Base-by-base conservation (phyloP, 306 rosid genomes). In the Purshia tridentata region DNA sequence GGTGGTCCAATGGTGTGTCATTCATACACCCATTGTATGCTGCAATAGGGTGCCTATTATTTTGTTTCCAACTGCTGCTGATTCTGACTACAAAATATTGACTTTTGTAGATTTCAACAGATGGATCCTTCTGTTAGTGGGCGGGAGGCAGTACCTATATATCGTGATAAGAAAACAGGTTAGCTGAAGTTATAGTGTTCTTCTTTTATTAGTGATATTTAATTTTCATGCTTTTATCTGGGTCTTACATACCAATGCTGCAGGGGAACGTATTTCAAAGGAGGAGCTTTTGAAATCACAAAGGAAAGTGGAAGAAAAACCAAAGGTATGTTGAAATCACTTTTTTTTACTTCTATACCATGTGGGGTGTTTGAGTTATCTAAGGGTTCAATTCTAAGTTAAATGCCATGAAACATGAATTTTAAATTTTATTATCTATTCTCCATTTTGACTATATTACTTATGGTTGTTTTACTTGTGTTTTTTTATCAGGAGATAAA, bases 161-260 rank as follows among this genome's bases (percentile, higher is more conserved):
- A 83, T 83, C 93, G 96, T 80, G 96, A 94, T 74, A 91, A 78
- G 84, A 67, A 73, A 55, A 91, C 87, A 86, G 98, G 98, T 94
- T 29, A 37, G 80, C 71, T 23, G 57, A 71, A 65, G 69, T 75
- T 56, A 65, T 60, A 14, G 23, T 77, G 50, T 70, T 67, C 50
- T 42, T 67, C 47, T 75, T 18, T 75, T 53, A 3, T 47, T 35
- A 46, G 63, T 35, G 65, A 60, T 78, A 59, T 49, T 52, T 37
- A 67, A 49, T 7, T 44, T 57, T 69, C 68, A 59, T 78, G 75
- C 15, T 48, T 60, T 57, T 20, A 45, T 67, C 42, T 50, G 7
- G 57, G 55, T 59, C 72, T 70, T 56, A 72, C 77, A 53, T 60
- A 13, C 35, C 41, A 52, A 52, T 60, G 78, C 64, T 86, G 74